Percentiles rank a stretch among this genome's conserved stretches.
These are phyloP conservation scores for Candida methanosorbosa DNA, from an alignment of 805 yeast species.

Conservation along the genomic window DNA sequence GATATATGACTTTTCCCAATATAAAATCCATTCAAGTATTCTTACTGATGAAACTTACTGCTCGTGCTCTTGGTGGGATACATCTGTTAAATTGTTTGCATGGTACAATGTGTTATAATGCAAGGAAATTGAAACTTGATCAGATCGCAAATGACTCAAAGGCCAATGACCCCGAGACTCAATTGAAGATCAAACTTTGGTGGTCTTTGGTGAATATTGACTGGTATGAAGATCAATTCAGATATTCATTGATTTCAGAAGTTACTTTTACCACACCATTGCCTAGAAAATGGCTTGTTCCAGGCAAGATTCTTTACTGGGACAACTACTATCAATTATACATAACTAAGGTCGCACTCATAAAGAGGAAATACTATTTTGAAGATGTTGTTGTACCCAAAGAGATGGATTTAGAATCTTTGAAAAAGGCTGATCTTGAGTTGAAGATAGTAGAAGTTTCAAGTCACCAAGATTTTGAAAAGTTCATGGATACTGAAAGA, in stretches of 20 bases:
- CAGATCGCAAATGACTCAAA: conserved; percentile 1
- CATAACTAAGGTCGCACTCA: conserved; percentile 12
- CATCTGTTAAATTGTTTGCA: conserved; percentile 18
- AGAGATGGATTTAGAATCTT: conserved; percentile 7
- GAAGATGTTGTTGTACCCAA: conserved; percentile 11
- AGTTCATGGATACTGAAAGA: conserved; percentile 11
- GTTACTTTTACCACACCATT: conserved; percentile 14
- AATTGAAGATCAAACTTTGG: conserved; percentile 12
- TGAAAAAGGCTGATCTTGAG: conserved; percentile 19
- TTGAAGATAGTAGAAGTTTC: conserved; percentile 15
- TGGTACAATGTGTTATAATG: conserved; percentile 8
- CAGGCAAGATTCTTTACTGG: conserved; percentile 9
- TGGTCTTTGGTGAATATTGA: conserved; percentile 23
- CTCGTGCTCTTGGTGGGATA: conserved; percentile 21
- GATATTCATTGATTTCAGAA: conserved; percentile 13
- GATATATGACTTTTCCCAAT: conserved; percentile 22
- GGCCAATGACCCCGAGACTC: neutral
- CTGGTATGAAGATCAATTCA: conserved; percentile 22
- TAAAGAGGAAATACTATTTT: conserved; percentile 19
- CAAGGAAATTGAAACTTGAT: conserved; percentile 18
- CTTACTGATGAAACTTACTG: conserved; percentile 17
- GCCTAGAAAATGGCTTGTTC: conserved; percentile 15
- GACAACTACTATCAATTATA: conserved; percentile 15
- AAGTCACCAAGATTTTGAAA: conserved; percentile 11
- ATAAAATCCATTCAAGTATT: conserved; percentile 18